Conservation (phyloP, 371 early-diverging fungal genomes). For the Saksenaea vasiformis region DNA sequence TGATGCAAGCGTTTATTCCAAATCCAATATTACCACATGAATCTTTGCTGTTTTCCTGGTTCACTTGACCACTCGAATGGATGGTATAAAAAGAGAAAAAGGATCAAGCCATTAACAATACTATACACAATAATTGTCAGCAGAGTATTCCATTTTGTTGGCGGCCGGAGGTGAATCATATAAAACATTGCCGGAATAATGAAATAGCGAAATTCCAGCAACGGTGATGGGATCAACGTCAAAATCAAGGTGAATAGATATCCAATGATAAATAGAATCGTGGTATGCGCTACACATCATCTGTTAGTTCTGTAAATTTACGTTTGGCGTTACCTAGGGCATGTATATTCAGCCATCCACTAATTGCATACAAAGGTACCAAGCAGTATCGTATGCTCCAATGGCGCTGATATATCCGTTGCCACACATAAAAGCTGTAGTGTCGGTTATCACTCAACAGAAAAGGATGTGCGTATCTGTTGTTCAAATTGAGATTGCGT, state of each 20-base stretch:
- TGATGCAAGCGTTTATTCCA: no score
- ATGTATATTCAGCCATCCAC: conserved; percentile 44
- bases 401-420: conserved; percentile 67
- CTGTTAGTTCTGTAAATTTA: not conserved
- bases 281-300: conserved; percentile 27
- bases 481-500: not conserved
- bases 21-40: conserved; percentile 96
- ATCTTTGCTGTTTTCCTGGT: conserved; percentile 72
- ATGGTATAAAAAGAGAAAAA: conserved; percentile 69
- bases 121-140: conserved; percentile 35
- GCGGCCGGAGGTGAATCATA: conserved; percentile 62
- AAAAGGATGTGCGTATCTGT: conserved; percentile 90
- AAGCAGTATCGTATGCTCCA: conserved; percentile 58
- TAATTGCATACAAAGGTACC: conserved; percentile 67
- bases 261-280: conserved; percentile 47
- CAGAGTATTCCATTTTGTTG: conserved; percentile 5
- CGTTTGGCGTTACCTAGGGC: conserved; percentile 20
- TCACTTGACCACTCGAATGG: conserved; percentile 79
- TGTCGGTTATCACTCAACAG: conserved; percentile 95
- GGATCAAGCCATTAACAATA: conserved; percentile 57
- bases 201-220: conserved; percentile 95
- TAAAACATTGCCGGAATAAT: conserved; percentile 82
- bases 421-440: conserved; percentile 95
- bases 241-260: conserved; percentile 50
- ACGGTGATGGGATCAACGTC: conserved; percentile 86